Evolutionary conservation across 768 basidiomycete species (phyloP), one percentile per base, ranked within the genome.

Genomic region (Panellus pusillus): DNA sequence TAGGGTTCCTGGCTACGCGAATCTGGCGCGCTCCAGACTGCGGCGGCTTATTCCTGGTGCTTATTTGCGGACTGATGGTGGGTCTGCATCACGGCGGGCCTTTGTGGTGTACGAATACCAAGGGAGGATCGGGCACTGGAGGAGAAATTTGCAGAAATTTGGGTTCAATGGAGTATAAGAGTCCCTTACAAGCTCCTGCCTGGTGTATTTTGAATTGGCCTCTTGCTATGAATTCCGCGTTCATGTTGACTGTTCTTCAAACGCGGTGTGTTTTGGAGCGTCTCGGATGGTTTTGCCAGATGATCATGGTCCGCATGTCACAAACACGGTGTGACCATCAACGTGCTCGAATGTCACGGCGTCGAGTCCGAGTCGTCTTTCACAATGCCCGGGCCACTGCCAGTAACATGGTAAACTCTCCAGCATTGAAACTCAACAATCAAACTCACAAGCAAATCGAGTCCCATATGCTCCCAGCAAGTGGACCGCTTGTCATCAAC

Each of bases 181-280:
- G 81, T 83, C 11, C 77, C 71, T 9, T 80, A 76, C 50, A 79
- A 64, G 49, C 65, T 84, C 28, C 58, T 83, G 43, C 81, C 81
- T 18, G 70, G 75, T 28, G 36, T 82, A 13, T 76, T 75, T 61
- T 82, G 38, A 48, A 41, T 32, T 8, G 9, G 24, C 24, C 24
- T 24, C 6, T 24, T 24, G 24, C 24, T 24, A 6, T 3, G 3
- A 24, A 24, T 24, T 24, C 24, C 24, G 6, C 24, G 24, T 24
- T 3, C 24, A 24, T 24, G 24, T 24, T 24, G 24, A 6, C 24
- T 24, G 24, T 24, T 24, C 24, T 2, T 24, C 6, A 24, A 24
- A 24, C 24, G 24, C n/a, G n/a, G n/a, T n/a, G n/a, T 24, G 6
- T 24, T 24, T 24, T 24, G 24, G n/a, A n/a, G n/a, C n/a, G n/a